These are phyloP conservation scores for Acacia crassicarpa DNA, from an alignment of 306 rosid genomes.

Conservation along the genomic window DNA sequence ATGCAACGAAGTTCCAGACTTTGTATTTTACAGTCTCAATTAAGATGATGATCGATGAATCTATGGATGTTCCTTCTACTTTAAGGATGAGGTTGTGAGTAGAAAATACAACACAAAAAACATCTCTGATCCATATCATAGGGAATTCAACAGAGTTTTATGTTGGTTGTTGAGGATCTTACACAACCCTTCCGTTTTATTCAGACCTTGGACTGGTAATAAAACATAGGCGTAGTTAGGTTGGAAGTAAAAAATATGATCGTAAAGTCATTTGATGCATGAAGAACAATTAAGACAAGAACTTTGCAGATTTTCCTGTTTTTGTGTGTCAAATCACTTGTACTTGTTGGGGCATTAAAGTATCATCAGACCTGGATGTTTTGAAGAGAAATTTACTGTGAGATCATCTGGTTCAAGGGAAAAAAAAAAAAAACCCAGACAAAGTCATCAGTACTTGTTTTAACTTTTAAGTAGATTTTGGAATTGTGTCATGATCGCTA, in stretches of 20 bases:
- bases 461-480: neutral
- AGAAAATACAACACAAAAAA: neutral
- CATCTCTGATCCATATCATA: neutral
- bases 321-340: neutral
- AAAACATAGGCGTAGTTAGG: neutral
- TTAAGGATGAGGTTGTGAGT: neutral
- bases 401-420: neutral
- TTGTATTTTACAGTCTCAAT: neutral
- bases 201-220: too few species aligned
- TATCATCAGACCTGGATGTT: neutral
- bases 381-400: neutral
- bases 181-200: neutral
- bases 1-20: neutral
- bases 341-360: neutral
- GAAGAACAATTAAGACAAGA: neutral
- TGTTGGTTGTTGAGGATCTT: neutral
- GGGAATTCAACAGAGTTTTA: neutral
- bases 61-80: constrained; percentile 5
- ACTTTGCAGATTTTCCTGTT: neutral
- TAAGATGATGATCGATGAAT: constrained; percentile 10
- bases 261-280: neutral
- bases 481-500: neutral
- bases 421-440: neutral
- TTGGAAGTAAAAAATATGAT: neutral
- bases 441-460: neutral